Conservation (phyloP, 2,329 filamentous ascomycete species). For the Huntiella bhutanensis region DNA sequence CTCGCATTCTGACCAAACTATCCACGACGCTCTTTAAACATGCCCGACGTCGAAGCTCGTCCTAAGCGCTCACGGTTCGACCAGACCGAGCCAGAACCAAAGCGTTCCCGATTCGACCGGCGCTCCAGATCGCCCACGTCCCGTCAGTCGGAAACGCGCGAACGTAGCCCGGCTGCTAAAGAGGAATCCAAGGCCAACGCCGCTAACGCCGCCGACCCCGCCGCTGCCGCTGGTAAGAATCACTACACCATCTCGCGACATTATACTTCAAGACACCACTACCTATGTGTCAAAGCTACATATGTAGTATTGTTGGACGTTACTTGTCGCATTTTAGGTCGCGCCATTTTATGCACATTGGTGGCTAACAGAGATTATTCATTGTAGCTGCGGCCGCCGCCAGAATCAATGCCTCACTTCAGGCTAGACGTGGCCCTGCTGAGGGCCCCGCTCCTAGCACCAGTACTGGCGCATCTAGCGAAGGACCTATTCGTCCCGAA, state of each 20-base stretch:
- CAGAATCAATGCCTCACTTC: constrained; percentile 64
- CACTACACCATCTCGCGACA: background rate
- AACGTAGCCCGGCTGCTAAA: constrained; percentile 47
- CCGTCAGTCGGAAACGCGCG: constrained; percentile 49
- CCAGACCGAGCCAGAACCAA: constrained; percentile 67
- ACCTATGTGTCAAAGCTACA: too few relatives aligned
- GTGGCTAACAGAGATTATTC: background rate
- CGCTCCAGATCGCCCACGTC: constrained; percentile 68
- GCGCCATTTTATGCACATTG: too few relatives aligned
- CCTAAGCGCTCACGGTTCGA: constrained; percentile 86
- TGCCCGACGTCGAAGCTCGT: constrained; percentile 63
- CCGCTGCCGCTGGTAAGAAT: constrained; percentile 53
- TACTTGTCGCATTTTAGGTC: too few relatives aligned
- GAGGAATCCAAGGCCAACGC: constrained; percentile 1
- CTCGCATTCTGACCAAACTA: too few relatives aligned
- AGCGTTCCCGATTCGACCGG: constrained; percentile 73
- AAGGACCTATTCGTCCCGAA: constrained; percentile 53
- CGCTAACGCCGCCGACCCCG: constrained; percentile 36
- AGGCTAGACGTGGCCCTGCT: constrained; percentile 72
- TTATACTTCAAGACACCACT: too few relatives aligned
- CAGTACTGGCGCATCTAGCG: constrained; percentile 17
- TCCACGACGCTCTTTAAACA: constrained; percentile 12
- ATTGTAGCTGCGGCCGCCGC: constrained; percentile 65
- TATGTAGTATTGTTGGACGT: too few relatives aligned
- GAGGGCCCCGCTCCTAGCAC: constrained; percentile 64